Evolutionary conservation across 1,284 basidiomycete species (phyloP), one percentile per base, ranked within the genome.

Genomic region (Pulveroboletus sp.): DNA sequence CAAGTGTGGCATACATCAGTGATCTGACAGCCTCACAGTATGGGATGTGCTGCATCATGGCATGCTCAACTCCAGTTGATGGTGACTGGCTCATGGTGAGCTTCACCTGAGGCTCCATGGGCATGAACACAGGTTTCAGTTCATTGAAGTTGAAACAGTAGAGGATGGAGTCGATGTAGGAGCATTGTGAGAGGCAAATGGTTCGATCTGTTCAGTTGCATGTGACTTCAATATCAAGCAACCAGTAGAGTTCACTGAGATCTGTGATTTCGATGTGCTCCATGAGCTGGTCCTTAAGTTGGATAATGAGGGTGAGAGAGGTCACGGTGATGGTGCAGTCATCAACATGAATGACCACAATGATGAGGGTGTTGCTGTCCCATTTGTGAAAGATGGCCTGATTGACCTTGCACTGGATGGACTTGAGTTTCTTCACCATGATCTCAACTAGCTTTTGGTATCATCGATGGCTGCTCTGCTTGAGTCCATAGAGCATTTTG

Each of bases 141-240:
- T 48, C 10, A 7, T 38, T 18, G 24, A 48, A 28, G 3, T 24
- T 6, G 43, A 69, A 72, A 15, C 51, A 46, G 3, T 10, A 49
- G 15, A 65, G 44, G 45, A 67, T 68, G 3, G 55, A 63, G 24
- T 66, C 59, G 35, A 73, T 69, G 52, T 73, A 75, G 0, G 62
- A 56, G 1, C 25, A 49, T 54, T 72, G 69, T 2, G 56, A 69
- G 11, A 72, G 59, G 5, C 49, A 54, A 22, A 70, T 60, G 15
- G 64, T 60, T 22, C 53, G 35, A 1, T 31, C 31, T 3, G 53
- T 47, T 0, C 54, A 38, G 47, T 72, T 56, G 0, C 56, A 49
- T 5, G 26, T 51, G n/a, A 74, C 61, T 43, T 74, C 54, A 31
- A 71, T 67, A 1, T 67, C 71, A 0, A 74, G 62, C 0, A 74